A percentile compares a stretch with the other conserved stretches of the same genome.
Conservation (phyloP, 1,284 basidiomycete genomes). For the Testicularia cyperi region DNA sequence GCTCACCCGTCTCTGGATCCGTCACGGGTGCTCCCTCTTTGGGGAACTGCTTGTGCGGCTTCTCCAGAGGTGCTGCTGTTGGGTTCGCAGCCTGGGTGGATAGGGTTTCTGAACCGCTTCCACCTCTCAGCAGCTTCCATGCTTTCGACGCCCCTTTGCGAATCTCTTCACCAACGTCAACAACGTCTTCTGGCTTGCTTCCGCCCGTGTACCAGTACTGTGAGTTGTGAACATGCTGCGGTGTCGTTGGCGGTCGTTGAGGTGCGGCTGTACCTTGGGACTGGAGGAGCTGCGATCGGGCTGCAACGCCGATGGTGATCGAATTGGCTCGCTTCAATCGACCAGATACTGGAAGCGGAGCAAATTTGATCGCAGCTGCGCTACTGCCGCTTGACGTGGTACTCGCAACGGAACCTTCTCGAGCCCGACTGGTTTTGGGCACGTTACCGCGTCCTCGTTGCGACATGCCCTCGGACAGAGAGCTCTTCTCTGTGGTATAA, state of each 20-base stretch:
- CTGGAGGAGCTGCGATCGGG: slow-evolving; percentile 49
- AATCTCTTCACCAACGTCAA: slow-evolving; percentile 51
- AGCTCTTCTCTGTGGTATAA: slow-evolving; percentile 12
- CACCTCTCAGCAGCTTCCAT: slow-evolving; percentile 41
- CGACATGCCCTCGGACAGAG: slow-evolving; percentile 2
- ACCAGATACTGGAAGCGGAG: slow-evolving; percentile 45
- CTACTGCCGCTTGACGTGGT: slow-evolving; percentile 25
- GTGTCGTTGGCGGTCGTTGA: slow-evolving; percentile 8
- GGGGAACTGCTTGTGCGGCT: slow-evolving; percentile 26
- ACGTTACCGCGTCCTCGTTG: slow-evolving; percentile 3
- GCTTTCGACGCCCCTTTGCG: slow-evolving; percentile 40
- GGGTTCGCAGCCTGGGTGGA: too few relatives aligned
- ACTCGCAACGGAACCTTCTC: slow-evolving; percentile 16
- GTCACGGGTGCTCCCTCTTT: slow-evolving; percentile 35
- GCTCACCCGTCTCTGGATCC: slow-evolving; percentile 25
- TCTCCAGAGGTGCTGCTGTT: slow-evolving; percentile 7
- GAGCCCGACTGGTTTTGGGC: slow-evolving; percentile 1
- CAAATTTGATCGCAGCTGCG: slow-evolving; percentile 50
- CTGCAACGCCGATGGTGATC: slow-evolving; percentile 55
- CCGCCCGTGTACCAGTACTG: slow-evolving; percentile 22
- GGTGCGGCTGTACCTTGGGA: slow-evolving; percentile 45
- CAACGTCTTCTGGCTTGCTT: slow-evolving; percentile 19
- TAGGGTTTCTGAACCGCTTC: too few relatives aligned
- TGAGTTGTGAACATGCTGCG: slow-evolving; percentile 34
- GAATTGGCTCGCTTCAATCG: slow-evolving; percentile 53